Evolutionary conservation across 352 stramenopile genomes (phyloP).

Genomic region (Albugo candida): DNA sequence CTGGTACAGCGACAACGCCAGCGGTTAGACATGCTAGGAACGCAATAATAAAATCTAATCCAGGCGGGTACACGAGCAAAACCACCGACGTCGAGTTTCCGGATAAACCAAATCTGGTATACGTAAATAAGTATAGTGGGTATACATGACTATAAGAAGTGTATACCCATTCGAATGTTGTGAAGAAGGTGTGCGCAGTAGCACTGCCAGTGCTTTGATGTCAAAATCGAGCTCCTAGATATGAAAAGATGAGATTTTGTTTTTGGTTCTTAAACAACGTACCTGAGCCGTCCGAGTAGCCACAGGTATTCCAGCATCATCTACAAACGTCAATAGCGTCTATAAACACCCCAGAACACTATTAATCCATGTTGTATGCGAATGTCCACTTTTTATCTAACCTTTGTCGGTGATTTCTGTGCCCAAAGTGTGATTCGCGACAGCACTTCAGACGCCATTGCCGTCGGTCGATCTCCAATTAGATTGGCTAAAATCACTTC

Average conservation of each 20-base stretch:
- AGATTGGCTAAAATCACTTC: too few relatives aligned
- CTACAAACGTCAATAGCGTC: constrained; percentile 59
- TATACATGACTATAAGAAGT: background rate
- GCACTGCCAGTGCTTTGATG: constrained; percentile 43
- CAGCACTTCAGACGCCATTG: constrained; percentile 53
- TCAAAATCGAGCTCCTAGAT: constrained; percentile 41
- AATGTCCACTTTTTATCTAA: constrained; percentile 5
- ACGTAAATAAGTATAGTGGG: background rate
- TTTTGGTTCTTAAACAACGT: constrained; percentile 6
- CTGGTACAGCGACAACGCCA: constrained; percentile 86
- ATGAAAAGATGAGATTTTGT: background rate
- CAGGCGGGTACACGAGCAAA: constrained; percentile 94
- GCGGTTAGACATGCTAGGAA: constrained; percentile 93
- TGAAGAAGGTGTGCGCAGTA: constrained; percentile 23
- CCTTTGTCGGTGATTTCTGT: constrained; percentile 41
- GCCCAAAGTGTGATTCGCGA: constrained; percentile 57
- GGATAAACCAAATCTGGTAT: constrained; percentile 17
- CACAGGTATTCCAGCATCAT: constrained; percentile 36
- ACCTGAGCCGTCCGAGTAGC: constrained; percentile 35
- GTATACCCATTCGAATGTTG: constrained; percentile 46
- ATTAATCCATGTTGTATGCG: background rate
- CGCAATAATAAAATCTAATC: constrained; percentile 93
- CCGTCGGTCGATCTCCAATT: too few relatives aligned
- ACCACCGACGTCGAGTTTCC: constrained; percentile 58
- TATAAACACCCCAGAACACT: constrained; percentile 7